Conservation (phyloP, 2,329 filamentous ascomycete species). For the Chrysosporium queenslandicum region DNA sequence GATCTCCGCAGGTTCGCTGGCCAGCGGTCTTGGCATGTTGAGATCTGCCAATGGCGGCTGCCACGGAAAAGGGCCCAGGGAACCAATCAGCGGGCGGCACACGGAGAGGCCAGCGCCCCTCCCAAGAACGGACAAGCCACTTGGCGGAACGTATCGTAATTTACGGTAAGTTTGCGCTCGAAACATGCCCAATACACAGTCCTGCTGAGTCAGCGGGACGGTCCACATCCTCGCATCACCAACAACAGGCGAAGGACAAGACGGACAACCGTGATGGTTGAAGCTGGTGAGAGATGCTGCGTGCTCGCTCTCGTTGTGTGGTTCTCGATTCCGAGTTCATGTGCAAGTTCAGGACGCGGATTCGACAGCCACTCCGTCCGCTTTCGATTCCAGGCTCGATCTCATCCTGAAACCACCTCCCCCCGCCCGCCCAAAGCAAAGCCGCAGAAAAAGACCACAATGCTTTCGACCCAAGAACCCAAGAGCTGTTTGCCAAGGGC, state of each 20-base stretch:
- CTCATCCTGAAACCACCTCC: not conserved
- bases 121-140: constrained; percentile 5
- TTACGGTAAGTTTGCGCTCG: not conserved
- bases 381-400: not conserved
- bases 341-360: no score
- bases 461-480: constrained; percentile 4
- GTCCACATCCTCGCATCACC: no score
- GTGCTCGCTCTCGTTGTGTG: no score
- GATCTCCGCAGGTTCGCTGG: constrained; percentile 3
- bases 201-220: not conserved
- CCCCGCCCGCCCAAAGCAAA: not conserved
- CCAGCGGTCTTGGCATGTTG: not conserved
- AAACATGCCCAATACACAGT: not conserved
- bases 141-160: constrained; percentile 1
- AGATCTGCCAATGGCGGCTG: constrained; percentile 3
- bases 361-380: not conserved
- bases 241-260: not conserved
- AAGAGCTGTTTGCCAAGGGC: constrained; percentile 22
- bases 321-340: no score
- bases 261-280: not conserved
- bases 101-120: no score
- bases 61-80: not conserved
- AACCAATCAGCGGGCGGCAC: not conserved
- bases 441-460: not conserved
- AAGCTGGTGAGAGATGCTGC: no score